Base-by-base conservation (phyloP, 495 filamentous ascomycete genomes). In the Lepraria neglecta region DNA sequence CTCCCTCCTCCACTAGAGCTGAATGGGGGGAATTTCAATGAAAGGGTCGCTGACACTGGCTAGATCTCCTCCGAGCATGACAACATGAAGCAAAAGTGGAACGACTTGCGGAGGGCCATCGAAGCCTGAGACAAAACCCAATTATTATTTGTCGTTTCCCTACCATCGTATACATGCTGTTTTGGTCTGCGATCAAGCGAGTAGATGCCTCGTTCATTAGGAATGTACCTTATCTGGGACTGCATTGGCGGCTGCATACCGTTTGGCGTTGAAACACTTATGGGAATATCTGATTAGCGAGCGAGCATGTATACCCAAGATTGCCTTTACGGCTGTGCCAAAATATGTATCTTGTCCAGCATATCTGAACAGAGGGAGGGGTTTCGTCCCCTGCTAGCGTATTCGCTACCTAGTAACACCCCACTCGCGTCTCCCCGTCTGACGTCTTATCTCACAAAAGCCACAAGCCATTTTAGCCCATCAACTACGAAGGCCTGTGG, bases 31-130 rank as follows among this genome's bases (percentile, higher is more conserved):
- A 24, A 24, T 24, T 24, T 24, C 24, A 24, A 24, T 24, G 24
- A 24, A 24, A 24, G 24, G 24, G 24, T 1, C 1, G 30, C 54
- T 67, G 47, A 64, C 62, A 72, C 72, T 58, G 73, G 28, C 71
- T 70, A 94, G 80, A 83, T 85, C 56, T 83, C 85, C 69, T 76
- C 84, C 58, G 77, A 89, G 64, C 83, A 95, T 69, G 90, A 95
- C 68, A 80, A 83, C 14, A 80, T 92, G 28, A 82, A 78, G 58
- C 84, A 88, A 64, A 90, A 88, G 76, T 92, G 88, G 88, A 84
- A 81, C 50, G 90, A 95, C 62, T 75, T 95, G 56, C 89, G 85
- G 70, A 86, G 84, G 65, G 82, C 83, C 44, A 80, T 88, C 53
- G 83, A 79, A 51, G 35, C 44, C 54, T 69, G 57, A 52, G 11